Percentiles rank a stretch among this genome's conserved stretches.
Conservation (phyloP, 2,329 filamentous ascomycete genomes). For the Fusarium drepaniforme region DNA sequence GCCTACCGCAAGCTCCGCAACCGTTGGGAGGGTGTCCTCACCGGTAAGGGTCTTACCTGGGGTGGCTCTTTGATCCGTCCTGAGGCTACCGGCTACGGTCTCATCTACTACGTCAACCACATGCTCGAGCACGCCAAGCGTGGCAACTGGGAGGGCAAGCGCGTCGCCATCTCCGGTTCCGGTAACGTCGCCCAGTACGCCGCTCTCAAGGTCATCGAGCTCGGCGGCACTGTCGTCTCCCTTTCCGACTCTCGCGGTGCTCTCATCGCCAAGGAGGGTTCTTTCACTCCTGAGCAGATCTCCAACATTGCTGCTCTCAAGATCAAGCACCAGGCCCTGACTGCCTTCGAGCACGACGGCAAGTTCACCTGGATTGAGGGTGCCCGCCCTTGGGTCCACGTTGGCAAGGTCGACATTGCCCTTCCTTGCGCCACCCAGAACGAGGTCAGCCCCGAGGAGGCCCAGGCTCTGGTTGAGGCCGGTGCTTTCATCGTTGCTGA, state of each 20-base stretch:
- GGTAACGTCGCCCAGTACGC: slow-evolving; percentile 99
- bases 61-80: slow-evolving; percentile 94
- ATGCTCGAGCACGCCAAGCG: slow-evolving; percentile 94
- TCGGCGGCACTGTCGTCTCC: slow-evolving; percentile 91
- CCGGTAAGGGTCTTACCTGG: slow-evolving; percentile 94
- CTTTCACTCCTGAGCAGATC: slow-evolving; percentile 85
- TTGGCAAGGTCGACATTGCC: slow-evolving; percentile 89
- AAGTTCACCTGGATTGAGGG: slow-evolving; percentile 90
- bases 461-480: slow-evolving; percentile 79
- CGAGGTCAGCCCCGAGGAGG: slow-evolving; percentile 94
- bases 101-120: slow-evolving; percentile 96
- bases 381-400: slow-evolving; percentile 91
- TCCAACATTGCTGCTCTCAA: slow-evolving; percentile 85
- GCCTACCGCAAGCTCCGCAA: slow-evolving; percentile 90
- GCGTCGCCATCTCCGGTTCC: slow-evolving; percentile 94
- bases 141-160: slow-evolving; percentile 90
- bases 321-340: slow-evolving; percentile 85
- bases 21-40: slow-evolving; percentile 95
- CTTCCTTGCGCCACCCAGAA: slow-evolving; percentile 97
- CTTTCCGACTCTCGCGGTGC: slow-evolving; percentile 93
- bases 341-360: slow-evolving; percentile 74
- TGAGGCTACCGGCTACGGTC: slow-evolving; percentile 96
- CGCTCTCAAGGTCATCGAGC: slow-evolving; percentile 95
- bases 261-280: slow-evolving; percentile 78
- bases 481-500: slow-evolving; percentile 92